phyloP scores from a whole-genome alignment of 768 basidiomycete species.

The Mycena galericulata region DNA sequence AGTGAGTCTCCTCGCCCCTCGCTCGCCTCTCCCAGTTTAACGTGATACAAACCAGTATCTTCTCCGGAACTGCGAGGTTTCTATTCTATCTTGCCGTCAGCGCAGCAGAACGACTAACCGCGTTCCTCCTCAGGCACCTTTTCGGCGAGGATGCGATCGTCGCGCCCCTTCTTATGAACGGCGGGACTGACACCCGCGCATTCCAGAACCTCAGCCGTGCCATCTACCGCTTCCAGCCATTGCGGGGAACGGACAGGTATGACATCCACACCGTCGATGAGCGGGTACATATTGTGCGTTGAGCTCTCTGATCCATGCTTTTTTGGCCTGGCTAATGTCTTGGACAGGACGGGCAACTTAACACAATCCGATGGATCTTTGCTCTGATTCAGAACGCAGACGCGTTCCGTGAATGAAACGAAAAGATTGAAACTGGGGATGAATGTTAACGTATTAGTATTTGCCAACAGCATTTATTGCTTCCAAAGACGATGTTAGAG shows the following conservation, averaged over 20 bases:
- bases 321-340: background rate
- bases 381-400: constrained; percentile 18
- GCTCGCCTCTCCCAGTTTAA: background rate
- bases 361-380: constrained; percentile 19
- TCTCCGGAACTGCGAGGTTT: constrained; percentile 17
- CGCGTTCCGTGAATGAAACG: constrained; percentile 10
- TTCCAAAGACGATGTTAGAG: too few relatives aligned
- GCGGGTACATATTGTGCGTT: constrained; percentile 19
- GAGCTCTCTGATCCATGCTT: background rate
- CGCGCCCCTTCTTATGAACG: constrained; percentile 15
- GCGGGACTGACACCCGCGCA: constrained; percentile 20
- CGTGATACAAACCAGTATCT: background rate
- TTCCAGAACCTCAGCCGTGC: constrained; percentile 23
- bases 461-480: too few relatives aligned
- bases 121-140: constrained; percentile 1
- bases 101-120: background rate
- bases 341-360: constrained; percentile 10
- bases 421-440: too few relatives aligned
- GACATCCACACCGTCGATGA: constrained; percentile 26
- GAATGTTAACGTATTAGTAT: too few relatives aligned
- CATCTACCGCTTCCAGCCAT: constrained; percentile 20
- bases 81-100: too few relatives aligned
- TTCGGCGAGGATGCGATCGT: constrained; percentile 22
- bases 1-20: constrained; percentile 5
- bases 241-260: constrained; percentile 3